These are phyloP conservation scores for Pythium oligandrum DNA, from an alignment of 352 stramenopile genomes.

Conservation along the genomic window DNA sequence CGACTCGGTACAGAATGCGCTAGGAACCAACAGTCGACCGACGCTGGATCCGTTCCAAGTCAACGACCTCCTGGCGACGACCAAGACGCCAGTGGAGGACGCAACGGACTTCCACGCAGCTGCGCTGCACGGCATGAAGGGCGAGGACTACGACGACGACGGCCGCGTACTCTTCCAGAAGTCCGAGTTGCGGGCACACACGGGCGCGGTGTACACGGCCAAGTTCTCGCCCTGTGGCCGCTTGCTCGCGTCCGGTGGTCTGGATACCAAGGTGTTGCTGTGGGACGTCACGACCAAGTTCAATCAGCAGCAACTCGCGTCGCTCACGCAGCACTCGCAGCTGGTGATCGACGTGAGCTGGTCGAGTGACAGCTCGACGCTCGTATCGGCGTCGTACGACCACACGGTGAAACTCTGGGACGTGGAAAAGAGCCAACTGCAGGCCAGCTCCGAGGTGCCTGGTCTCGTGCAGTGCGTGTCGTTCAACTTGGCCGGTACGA, in stretches of 20 bases:
- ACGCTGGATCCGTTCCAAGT: constrained; percentile 64
- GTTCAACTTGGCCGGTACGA: constrained; percentile 67
- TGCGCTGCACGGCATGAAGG: constrained; percentile 38
- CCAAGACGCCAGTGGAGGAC: constrained; percentile 31
- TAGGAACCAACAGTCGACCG: constrained; percentile 7
- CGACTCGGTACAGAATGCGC: constrained; percentile 51
- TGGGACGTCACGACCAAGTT: constrained; percentile 89
- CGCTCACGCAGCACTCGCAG: constrained; percentile 68
- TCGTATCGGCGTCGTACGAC: constrained; percentile 82
- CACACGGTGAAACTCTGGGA: constrained; percentile 88
- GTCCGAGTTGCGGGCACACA: constrained; percentile 69
- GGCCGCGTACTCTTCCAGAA: constrained; percentile 79
- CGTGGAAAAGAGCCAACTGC: constrained; percentile 67
- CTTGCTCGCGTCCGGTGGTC: constrained; percentile 71
- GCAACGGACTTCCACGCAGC: constrained; percentile 28
- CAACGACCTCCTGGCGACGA: constrained; percentile 51
- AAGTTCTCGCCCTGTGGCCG: constrained; percentile 83
- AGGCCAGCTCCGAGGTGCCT: constrained; percentile 59
- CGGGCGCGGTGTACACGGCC: constrained; percentile 79
- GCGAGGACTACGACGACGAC: constrained; percentile 57
- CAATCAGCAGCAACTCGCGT: constrained; percentile 80
- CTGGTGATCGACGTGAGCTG: constrained; percentile 86
- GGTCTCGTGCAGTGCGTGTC: constrained; percentile 83
- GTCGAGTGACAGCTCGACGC: constrained; percentile 66
- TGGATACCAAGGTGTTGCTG: constrained; percentile 79